Base-by-base conservation (phyloP, 371 early-diverging fungal species). In the Mortierella sp. region DNA sequence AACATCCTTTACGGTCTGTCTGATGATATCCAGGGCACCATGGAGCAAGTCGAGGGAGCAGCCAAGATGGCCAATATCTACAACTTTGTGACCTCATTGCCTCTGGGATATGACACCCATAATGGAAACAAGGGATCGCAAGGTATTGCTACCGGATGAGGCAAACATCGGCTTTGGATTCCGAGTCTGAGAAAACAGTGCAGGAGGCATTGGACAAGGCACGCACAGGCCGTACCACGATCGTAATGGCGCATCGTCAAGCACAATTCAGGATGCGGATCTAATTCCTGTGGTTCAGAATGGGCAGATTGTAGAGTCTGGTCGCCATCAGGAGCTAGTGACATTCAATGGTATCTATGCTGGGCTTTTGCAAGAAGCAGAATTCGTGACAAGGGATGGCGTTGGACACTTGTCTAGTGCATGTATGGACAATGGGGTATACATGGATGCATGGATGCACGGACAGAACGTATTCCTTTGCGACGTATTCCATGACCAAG, bases 161-260 rank as follows among this genome's bases (percentile, higher is more conserved):
- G 96, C 98, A 40, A 0, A 98, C 98, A 1, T 90, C 93, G 4
- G 96, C 96, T 0, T 77, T 97, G 31, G 96, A 97, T 79, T 87
- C 90, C 27, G 88, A 92, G 64, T 88, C 91, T 29, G 99, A 99
- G 79, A 88, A 85, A 52, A 78, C 91, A 12, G 93, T 99, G 9
- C 95, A 97, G 68, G 83, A 83, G 45, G 95, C 95, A 0, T 78
- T 98, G 27, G 91, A 92, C 63, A 80, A 71, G 6, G 90, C 94
- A 6, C 60, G 86, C 2, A 65, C 86, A 13, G 89, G 89, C 28
- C 76, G 87, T 54, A 88, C 82, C 24, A 90, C 90, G 4, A 79
- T 92, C 13, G 83, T 85, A 10, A 85, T 92, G 66, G 90, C 91
- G 2, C 87, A 86, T 74, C 79, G 91, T 39, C 77, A 45, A 86